Conservation (phyloP, 1,284 basidiomycete genomes). For the Apiotrichum akiyoshidainum region DNA sequence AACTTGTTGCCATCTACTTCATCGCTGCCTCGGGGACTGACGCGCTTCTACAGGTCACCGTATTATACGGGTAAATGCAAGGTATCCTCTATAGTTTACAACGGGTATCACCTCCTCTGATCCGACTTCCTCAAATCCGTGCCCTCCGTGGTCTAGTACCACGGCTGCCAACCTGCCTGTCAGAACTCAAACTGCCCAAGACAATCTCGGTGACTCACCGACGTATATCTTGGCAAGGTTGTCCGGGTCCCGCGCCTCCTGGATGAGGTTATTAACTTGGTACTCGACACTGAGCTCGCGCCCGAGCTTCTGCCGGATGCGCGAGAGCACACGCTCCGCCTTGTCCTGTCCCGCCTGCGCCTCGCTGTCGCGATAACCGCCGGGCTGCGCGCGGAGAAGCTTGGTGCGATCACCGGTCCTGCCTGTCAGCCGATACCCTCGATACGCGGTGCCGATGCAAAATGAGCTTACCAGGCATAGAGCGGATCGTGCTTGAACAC, state of each 20-base stretch:
- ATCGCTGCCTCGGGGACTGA: too few species aligned
- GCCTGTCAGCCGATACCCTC: conserved; percentile 36
- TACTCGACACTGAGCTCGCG: conserved; percentile 83
- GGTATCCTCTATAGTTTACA: background rate
- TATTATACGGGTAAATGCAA: background rate
- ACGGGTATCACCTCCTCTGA: background rate
- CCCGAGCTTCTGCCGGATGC: conserved; percentile 77
- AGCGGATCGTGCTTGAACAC: conserved; percentile 97
- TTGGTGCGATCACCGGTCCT: conserved; percentile 60
- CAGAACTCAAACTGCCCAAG: background rate
- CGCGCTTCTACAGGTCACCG: too few species aligned
- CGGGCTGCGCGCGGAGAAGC: conserved; percentile 49
- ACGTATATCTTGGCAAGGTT: conserved; percentile 76
- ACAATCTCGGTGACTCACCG: conserved; percentile 50
- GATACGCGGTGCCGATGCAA: conserved; percentile 7
- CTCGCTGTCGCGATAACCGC: conserved; percentile 18
- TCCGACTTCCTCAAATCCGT: background rate
- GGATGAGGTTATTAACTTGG: conserved; percentile 88
- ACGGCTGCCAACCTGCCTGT: conserved; percentile 25
- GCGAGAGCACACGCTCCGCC: conserved; percentile 79
- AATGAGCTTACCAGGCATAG: conserved; percentile 83
- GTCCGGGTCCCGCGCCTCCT: conserved; percentile 74
- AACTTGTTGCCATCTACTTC: background rate
- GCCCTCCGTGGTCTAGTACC: conserved; percentile 8
- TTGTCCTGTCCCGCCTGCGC: conserved; percentile 64